phyloP scores from a whole-genome alignment of 106 monocot species.

The Acorus calamus region DNA sequence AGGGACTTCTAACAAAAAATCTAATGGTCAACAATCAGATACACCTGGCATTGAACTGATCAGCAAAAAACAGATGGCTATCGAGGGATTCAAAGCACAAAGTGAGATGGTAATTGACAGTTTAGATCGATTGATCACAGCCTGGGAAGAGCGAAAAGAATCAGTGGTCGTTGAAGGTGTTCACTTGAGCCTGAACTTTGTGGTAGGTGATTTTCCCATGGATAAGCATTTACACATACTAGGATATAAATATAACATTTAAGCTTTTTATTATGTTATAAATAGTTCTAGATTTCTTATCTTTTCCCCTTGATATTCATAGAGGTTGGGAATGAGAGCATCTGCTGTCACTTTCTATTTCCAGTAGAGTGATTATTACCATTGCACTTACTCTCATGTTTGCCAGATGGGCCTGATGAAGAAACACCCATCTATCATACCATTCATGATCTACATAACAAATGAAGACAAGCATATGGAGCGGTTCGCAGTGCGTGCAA shows the following conservation, averaged over 20 bases:
- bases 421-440: constrained; percentile 91
- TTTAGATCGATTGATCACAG: constrained; percentile 81
- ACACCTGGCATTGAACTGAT: constrained; percentile 28
- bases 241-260: too few species aligned
- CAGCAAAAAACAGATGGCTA: constrained; percentile 59
- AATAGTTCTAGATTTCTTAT: neutral
- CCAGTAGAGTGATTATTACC: too few species aligned
- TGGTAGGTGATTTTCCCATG: constrained; percentile 34
- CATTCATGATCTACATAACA: constrained; percentile 81
- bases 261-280: neutral
- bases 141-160: constrained; percentile 87
- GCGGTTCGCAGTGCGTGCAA: constrained; percentile 92
- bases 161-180: constrained; percentile 94
- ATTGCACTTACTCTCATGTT: neutral
- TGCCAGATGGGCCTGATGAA: constrained; percentile 92
- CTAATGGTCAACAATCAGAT: neutral
- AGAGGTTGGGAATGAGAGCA: too few species aligned
- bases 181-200: constrained; percentile 95
- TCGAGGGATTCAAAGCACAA: constrained; percentile 90
- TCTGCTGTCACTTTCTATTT: too few species aligned
- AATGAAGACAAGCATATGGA: constrained; percentile 90
- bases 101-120: constrained; percentile 98
- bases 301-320: neutral
- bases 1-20: constrained; percentile 12
- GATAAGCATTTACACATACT: neutral